Evolutionary conservation across 306 rosid species (phyloP).

Genomic region (Prunus fruticosa): DNA sequence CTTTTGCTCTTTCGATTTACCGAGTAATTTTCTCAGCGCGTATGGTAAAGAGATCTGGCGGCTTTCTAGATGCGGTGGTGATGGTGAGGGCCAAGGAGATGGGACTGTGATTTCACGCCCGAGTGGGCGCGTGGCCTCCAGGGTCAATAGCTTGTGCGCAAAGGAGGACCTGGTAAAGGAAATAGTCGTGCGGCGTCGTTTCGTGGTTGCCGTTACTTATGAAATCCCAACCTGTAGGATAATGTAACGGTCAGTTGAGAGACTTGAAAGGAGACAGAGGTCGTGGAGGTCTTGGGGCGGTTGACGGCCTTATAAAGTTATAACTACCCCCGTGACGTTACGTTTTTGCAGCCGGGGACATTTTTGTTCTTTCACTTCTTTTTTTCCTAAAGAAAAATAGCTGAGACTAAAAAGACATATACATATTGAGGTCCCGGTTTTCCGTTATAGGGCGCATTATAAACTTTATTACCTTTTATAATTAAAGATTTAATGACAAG

Average conservation of each 20-base stretch:
- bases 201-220: neutral
- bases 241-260: neutral
- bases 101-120: conserved; percentile 10
- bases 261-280: neutral
- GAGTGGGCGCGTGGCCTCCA: neutral
- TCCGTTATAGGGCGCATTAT: too few species aligned
- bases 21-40: neutral
- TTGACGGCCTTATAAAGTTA: too few species aligned
- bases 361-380: too few species aligned
- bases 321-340: too few species aligned
- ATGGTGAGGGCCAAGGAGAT: neutral
- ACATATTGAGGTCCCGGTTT: too few species aligned
- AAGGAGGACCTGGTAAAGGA: neutral
- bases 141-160: neutral
- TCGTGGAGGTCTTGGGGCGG: too few species aligned
- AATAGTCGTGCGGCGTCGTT: conserved; percentile 16
- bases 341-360: too few species aligned
- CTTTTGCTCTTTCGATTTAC: neutral
- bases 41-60: neutral
- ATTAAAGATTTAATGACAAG: too few species aligned
- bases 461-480: too few species aligned
- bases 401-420: too few species aligned
- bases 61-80: neutral
- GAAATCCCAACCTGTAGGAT: too few species aligned
- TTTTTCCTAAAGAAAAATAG: too few species aligned